Evolutionary conservation across 2,329 filamentous ascomycete genomes (phyloP), one percentile per base, ranked within the genome.

Genomic region (Pseudogymnoascus sp.): DNA sequence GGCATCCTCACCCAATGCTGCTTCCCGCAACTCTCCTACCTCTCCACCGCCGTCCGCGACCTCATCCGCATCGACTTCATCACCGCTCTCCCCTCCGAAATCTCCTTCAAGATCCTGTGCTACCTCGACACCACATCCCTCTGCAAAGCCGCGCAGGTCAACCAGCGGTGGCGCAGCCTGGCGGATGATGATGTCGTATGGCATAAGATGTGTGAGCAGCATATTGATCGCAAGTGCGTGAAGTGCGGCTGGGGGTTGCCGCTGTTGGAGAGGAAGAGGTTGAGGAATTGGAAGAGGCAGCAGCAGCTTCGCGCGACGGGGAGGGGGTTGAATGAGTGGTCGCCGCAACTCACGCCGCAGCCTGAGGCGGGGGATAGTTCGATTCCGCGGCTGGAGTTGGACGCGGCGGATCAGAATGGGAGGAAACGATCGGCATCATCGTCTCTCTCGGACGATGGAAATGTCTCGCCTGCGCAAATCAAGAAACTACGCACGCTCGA

Each of bases 141-240:
- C 0, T 98, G 95, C 80, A 96, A 96, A 75, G 93, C 95, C 1
- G 92, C 95, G 0, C 93, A 97, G 75, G 95, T 99, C 63, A 97
- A 92, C 74, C 85, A 87, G 65, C 84, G 88, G 70, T 99, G 95
- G 95, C 85, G 91, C 67, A 85, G 85, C 64, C 79, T 99, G 43
- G 93, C 95, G n/a, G 95, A 98, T 71, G 93, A 97, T 73, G 93
- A 99, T 75, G 90, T 96, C 7, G 93, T 99, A 3, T 99, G 95
- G 95, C 90, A 97, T 73, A 90, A 89, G 68, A 97, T 98, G 93
- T 99, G 95, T 74, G 92, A 96, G 76, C 93, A 98, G 74, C 93
- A 96, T 75, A 96, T 97, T 70, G 91, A 96, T 74, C 83, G 92
- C 66, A 96, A 96, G 74, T 97, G 93, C 75, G 93, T 87, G 65